Evolutionary conservation across 345 rosid genomes (phyloP).

Genomic region (Raphanus sativus): DNA sequence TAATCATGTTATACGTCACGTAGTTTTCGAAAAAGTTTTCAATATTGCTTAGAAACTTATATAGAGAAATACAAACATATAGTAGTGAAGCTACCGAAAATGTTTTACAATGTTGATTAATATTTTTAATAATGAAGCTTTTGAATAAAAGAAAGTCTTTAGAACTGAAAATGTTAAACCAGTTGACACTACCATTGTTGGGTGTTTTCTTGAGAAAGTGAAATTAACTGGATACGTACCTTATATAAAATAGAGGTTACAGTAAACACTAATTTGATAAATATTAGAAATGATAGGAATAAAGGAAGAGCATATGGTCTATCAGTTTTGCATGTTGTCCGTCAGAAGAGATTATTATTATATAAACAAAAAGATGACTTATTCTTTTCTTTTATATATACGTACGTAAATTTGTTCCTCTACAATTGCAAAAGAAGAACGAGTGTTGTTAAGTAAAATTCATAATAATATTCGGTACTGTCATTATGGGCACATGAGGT

Average conservation of each 20-base stretch:
- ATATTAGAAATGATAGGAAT: background rate
- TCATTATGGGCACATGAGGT: slow-evolving; percentile 50
- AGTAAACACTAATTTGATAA: slow-evolving; percentile 8
- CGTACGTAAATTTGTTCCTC: background rate
- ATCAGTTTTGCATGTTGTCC: slow-evolving; percentile 39
- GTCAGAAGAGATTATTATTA: slow-evolving; percentile 34
- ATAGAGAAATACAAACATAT: too few relatives aligned
- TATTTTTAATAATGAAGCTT: background rate
- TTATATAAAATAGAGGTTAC: background rate
- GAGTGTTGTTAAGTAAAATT: slow-evolving; percentile 27
- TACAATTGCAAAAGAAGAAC: background rate
- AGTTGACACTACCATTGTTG: background rate
- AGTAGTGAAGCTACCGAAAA: too few relatives aligned
- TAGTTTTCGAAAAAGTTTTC: background rate
- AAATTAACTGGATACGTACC: background rate
- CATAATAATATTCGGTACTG: slow-evolving; percentile 31
- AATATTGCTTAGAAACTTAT: background rate
- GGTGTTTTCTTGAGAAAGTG: background rate
- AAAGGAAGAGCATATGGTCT: slow-evolving; percentile 43
- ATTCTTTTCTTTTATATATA: slow-evolving; percentile 9
- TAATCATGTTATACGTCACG: background rate
- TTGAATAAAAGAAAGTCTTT: background rate
- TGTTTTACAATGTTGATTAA: background rate
- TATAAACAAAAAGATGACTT: slow-evolving; percentile 14
- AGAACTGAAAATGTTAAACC: background rate